A percentile compares a stretch with the other conserved stretches of the same genome.
phyloP scores from a whole-genome alignment of 371 early-diverging fungal species.

The Mucor piriformis region DNA sequence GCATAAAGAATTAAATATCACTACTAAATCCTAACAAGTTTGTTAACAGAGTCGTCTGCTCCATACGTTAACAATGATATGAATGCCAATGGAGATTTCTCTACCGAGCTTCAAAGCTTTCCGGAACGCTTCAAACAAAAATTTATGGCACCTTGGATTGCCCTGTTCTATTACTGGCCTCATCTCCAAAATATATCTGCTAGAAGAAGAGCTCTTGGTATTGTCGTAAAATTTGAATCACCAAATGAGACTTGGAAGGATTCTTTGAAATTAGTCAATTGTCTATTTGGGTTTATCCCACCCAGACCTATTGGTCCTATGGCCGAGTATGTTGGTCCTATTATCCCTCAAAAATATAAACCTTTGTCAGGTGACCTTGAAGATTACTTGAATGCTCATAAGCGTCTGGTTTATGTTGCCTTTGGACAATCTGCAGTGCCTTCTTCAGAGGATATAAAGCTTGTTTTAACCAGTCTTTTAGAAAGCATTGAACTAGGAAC shows the following conservation, averaged over 20 bases:
- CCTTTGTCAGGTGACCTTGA: conserved; percentile 18
- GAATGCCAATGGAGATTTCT: too few species aligned
- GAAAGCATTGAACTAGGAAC: conserved; percentile 20
- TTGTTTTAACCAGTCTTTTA: conserved; percentile 26
- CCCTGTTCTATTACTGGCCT: too few species aligned
- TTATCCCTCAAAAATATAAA: conserved; percentile 20
- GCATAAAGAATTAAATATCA: too few species aligned
- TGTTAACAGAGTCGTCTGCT: too few species aligned
- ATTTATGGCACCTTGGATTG: too few species aligned
- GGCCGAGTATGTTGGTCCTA: conserved; percentile 37
- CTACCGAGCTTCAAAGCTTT: too few species aligned
- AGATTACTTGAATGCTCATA: conserved; percentile 22
- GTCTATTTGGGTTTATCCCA: conserved; percentile 25
- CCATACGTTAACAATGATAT: too few species aligned
- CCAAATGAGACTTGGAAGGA: conserved; percentile 6
- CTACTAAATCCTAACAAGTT: too few species aligned
- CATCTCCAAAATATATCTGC: neutral
- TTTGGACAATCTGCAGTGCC: conserved; percentile 43
- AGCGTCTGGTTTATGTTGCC: conserved; percentile 36
- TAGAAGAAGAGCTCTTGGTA: neutral
- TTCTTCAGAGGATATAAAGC: conserved; percentile 5
- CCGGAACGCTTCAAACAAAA: too few species aligned
- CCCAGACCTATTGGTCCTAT: conserved; percentile 37
- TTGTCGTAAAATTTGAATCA: neutral
- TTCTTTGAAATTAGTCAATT: conserved; percentile 28